Percentiles rank a stretch among this genome's conserved stretches.
Conservation (phyloP, 192 early-diverging fungal genomes). For the Backusella morwellensis region DNA sequence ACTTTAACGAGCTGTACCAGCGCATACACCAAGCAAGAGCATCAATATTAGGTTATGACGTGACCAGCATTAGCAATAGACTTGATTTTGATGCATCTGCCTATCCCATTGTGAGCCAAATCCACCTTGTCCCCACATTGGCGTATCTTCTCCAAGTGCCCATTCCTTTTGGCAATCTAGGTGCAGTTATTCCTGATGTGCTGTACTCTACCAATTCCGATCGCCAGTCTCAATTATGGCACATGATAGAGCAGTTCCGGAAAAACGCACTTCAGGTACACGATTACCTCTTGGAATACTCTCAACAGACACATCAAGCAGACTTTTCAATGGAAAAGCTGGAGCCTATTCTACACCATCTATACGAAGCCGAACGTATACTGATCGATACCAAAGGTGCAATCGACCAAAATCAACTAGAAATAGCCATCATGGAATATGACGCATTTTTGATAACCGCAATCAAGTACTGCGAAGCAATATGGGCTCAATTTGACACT, state of each 20-base stretch:
- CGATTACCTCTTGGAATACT: constrained; percentile 62
- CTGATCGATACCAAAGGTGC: neutral
- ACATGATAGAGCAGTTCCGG: constrained; percentile 42
- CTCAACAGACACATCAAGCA: constrained; percentile 43
- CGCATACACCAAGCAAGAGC: constrained; percentile 22
- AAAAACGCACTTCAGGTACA: constrained; percentile 71
- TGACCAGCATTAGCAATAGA: constrained; percentile 4
- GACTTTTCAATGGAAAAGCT: constrained; percentile 51
- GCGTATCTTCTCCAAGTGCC: constrained; percentile 77
- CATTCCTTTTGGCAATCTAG: constrained; percentile 93
- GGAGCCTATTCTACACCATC: constrained; percentile 31
- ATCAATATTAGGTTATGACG: constrained; percentile 18
- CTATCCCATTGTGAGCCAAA: constrained; percentile 73
- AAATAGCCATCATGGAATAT: constrained; percentile 19
- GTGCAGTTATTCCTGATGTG: constrained; percentile 83
- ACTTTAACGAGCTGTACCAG: constrained; percentile 9
- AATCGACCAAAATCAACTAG: neutral
- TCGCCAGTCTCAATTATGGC: constrained; percentile 44
- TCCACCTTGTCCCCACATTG: constrained; percentile 89
- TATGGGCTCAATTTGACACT: constrained; percentile 93
- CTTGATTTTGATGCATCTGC: constrained; percentile 27
- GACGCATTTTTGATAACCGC: constrained; percentile 54
- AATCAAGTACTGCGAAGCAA: constrained; percentile 68
- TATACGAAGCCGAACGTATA: constrained; percentile 18
- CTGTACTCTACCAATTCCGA: constrained; percentile 45